These are phyloP conservation scores for Diaporthe eres DNA, from an alignment of 2,329 filamentous ascomycete genomes.

Conservation along the genomic window DNA sequence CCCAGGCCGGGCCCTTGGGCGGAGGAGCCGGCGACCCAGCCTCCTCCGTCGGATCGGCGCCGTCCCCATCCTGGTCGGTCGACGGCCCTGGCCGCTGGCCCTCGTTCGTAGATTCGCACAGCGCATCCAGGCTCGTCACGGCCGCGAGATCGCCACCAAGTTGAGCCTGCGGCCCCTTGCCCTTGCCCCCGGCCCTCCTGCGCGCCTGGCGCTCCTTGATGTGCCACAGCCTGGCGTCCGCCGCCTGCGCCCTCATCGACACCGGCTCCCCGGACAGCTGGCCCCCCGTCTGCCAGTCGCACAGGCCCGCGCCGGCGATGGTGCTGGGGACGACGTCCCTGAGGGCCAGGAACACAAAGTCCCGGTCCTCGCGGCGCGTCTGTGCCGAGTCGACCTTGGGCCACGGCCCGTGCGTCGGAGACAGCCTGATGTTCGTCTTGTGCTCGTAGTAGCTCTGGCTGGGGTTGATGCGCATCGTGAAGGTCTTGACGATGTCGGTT, in stretches of 20 bases:
- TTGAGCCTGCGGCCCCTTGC: background rate
- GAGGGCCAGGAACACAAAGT: constrained; percentile 56
- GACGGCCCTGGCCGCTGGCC: no score
- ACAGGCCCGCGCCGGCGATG: constrained; percentile 56
- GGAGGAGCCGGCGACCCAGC: background rate
- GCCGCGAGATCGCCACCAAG: constrained; percentile 23
- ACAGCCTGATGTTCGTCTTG: constrained; percentile 51
- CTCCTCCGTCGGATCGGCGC: background rate
- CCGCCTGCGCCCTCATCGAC: constrained; percentile 34
- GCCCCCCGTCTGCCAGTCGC: constrained; percentile 58
- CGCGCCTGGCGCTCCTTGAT: constrained; percentile 37
- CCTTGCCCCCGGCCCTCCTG: constrained; percentile 15
- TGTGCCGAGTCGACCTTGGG: constrained; percentile 48
- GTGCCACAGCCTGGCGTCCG: constrained; percentile 41
- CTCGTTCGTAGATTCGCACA: background rate
- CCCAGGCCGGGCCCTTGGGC: background rate
- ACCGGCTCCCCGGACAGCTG: constrained; percentile 44
- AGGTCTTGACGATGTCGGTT: constrained; percentile 51
- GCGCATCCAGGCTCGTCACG: constrained; percentile 22
- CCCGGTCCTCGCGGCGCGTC: constrained; percentile 42
- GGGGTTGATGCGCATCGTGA: constrained; percentile 59
- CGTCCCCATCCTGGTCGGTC: background rate
- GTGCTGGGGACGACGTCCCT: constrained; percentile 55
- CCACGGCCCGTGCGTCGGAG: constrained; percentile 59
- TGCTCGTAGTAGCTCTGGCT: constrained; percentile 60